Percentiles rank a stretch among this genome's conserved stretches.
Conservation (phyloP, 352 stramenopile species). For the Phytopythium ostracodes region DNA sequence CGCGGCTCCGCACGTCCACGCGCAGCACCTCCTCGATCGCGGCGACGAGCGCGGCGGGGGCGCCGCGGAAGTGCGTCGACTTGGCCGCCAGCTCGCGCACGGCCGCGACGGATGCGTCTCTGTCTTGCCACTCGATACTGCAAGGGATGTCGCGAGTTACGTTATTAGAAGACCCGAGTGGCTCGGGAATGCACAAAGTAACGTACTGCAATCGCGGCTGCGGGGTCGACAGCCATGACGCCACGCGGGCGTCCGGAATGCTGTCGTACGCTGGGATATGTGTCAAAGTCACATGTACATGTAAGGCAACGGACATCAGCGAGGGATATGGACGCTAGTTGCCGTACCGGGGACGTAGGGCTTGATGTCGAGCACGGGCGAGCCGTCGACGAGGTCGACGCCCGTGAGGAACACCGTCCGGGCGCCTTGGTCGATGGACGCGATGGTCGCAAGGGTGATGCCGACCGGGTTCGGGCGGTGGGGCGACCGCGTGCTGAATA, state of each 20-base stretch:
- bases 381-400: conserved; percentile 94
- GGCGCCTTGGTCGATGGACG: conserved; percentile 56
- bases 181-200: too few species aligned
- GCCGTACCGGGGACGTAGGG: conserved; percentile 90
- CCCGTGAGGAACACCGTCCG: conserved; percentile 78
- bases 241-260: conserved; percentile 34
- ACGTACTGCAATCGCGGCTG: conserved; percentile 39
- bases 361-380: conserved; percentile 98
- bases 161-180: too few species aligned
- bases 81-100: conserved; percentile 30
- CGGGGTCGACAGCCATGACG: conserved; percentile 35
- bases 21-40: conserved; percentile 65
- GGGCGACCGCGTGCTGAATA: conserved; percentile 95
- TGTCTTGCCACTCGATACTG: conserved; percentile 46
- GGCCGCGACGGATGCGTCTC: conserved; percentile 13
- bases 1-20: conserved; percentile 74
- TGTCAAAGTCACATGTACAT: too few species aligned
- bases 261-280: conserved; percentile 38
- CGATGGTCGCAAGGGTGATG: conserved; percentile 88
- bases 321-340: background rate
- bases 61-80: conserved; percentile 40
- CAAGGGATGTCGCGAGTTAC: background rate
- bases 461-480: conserved; percentile 97
- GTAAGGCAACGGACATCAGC: background rate
- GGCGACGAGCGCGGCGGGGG: conserved; percentile 23